Percentiles rank a stretch among this genome's conserved stretches.
Conservation (phyloP, 2,329 filamentous ascomycete species). For the Mollisiaceae sp. region DNA sequence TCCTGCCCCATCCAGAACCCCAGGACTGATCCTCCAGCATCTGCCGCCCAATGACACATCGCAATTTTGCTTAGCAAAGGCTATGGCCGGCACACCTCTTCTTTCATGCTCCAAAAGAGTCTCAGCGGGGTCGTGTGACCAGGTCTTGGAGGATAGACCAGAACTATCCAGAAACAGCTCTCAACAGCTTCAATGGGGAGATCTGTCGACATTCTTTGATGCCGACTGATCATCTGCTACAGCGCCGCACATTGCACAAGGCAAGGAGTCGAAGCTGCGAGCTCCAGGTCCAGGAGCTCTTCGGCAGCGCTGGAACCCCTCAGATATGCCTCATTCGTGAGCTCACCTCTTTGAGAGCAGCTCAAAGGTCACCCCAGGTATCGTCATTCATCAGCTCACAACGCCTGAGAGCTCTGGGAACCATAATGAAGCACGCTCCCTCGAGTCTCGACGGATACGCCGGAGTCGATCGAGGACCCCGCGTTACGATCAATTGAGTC, state of each 20-base stretch:
- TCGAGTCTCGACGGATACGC: background rate
- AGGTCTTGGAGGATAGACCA: background rate
- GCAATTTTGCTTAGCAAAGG: conserved; percentile 23
- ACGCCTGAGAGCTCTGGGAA: conserved; percentile 2
- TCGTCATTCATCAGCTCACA: conserved; percentile 25
- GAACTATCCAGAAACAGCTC: conserved; percentile 9
- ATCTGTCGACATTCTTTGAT: conserved; percentile 12
- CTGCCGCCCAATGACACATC: conserved; percentile 31
- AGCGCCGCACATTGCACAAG: too few species aligned
- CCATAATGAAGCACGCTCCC: background rate
- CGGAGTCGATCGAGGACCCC: conserved; percentile 25
- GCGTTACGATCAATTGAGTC: conserved; percentile 15
- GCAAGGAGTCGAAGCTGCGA: conserved; percentile 4
- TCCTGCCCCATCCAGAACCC: background rate
- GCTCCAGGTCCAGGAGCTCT: background rate
- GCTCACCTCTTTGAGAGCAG: background rate
- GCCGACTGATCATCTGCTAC: conserved; percentile 17
- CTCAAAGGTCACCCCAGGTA: conserved; percentile 20
- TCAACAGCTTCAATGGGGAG: conserved; percentile 3
- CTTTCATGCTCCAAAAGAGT: conserved; percentile 14
- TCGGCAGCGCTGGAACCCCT: background rate
- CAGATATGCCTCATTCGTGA: conserved; percentile 2
- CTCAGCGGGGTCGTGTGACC: conserved; percentile 29
- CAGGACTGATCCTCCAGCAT: background rate
- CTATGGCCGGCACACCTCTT: background rate